Evolutionary conservation across 176 grass and related monocot genomes (phyloP), one percentile per base, ranked within the genome.

Genomic region (Oryza nivara): DNA sequence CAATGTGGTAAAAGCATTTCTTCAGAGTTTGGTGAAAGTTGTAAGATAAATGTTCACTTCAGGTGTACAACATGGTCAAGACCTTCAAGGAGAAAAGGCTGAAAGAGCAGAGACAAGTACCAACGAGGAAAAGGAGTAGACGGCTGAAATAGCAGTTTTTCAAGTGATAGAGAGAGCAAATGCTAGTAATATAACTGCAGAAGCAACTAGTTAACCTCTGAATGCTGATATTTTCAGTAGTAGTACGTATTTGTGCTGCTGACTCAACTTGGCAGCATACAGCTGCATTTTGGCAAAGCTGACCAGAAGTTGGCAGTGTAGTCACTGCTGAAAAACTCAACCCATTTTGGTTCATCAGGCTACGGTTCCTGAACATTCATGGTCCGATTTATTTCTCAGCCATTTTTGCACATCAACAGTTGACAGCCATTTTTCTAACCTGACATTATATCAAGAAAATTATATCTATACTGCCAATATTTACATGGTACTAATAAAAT

Each of bases 1-100:
- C 10, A 68, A 58, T 36, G 7, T 66, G 54, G 22, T 81, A 49
- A 17, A 1, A 13, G 34, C 5, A 8, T 44, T 3, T 15, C 7
- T 3, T 63, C n/a, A 10, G 34, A 56, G 58, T 67, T 60, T 32
- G 6, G 46, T 63, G 3, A 35, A 66, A 26, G 65, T 1, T 49
- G 40, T 89, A 40, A 88, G 34, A 40, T 68, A 15, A 10, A 73
- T 78, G 40, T 45, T 78, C 43, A 47, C 65, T 86, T 73, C 81
- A 98, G 96, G 96, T 95, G 22, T 95, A 94, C 86, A 93, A 95
- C 79, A 95, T 98, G 93, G 84, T 88, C 54, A 89, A 91, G 78
- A 80, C 79, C 68, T 92, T 92, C 72, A 96, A 91, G 88, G 70
- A 77, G 54, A 86, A 90, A 78, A 68, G 67, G 61, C 49, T 88